Percentiles rank a stretch among this genome's conserved stretches.
These are phyloP conservation scores for Rhodotorula kratochvilovae DNA, from an alignment of 768 basidiomycete species.

Conservation along the genomic window DNA sequence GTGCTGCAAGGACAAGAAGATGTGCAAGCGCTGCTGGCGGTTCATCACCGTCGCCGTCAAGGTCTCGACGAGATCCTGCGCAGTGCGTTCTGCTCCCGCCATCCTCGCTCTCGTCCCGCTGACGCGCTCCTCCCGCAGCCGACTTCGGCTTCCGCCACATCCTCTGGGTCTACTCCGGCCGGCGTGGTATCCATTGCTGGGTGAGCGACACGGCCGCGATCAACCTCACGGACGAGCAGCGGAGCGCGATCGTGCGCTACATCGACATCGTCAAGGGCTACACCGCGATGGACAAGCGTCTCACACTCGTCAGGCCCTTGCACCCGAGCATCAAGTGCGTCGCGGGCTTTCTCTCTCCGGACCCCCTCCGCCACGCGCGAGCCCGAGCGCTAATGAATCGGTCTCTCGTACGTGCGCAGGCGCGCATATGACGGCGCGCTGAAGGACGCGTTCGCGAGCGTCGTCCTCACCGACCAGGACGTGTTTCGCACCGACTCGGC, in stretches of 20 bases:
- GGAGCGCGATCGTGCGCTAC: slow-evolving; percentile 78
- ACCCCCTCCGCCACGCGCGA: background rate
- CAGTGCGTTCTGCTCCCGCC: slow-evolving; percentile 45
- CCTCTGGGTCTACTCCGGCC: slow-evolving; percentile 97
- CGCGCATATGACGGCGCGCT: slow-evolving; percentile 45
- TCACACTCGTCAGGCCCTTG: slow-evolving; percentile 63
- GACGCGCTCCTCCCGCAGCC: slow-evolving; percentile 48
- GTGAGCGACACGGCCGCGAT: slow-evolving; percentile 84
- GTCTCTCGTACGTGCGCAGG: no score
- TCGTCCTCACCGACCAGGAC: slow-evolving; percentile 78
- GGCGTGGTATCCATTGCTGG: slow-evolving; percentile 98
- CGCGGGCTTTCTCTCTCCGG: background rate
- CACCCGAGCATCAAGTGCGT: slow-evolving; percentile 72
- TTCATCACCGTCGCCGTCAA: slow-evolving; percentile 90
- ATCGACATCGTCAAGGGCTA: slow-evolving; percentile 77
- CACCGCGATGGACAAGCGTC: slow-evolving; percentile 73
- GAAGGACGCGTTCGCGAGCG: slow-evolving; percentile 57
- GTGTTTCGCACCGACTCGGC: slow-evolving; percentile 62
- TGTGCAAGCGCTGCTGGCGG: slow-evolving; percentile 88
- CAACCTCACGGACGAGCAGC: slow-evolving; percentile 83
- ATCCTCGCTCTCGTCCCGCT: background rate
- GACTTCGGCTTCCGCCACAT: slow-evolving; percentile 88
- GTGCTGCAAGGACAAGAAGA: slow-evolving; percentile 84
- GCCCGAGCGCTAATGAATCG: no score
- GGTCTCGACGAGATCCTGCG: slow-evolving; percentile 74